Evolutionary conservation across 192 early-diverging fungal species (phyloP).

Genomic region (Coemansia sp.): DNA sequence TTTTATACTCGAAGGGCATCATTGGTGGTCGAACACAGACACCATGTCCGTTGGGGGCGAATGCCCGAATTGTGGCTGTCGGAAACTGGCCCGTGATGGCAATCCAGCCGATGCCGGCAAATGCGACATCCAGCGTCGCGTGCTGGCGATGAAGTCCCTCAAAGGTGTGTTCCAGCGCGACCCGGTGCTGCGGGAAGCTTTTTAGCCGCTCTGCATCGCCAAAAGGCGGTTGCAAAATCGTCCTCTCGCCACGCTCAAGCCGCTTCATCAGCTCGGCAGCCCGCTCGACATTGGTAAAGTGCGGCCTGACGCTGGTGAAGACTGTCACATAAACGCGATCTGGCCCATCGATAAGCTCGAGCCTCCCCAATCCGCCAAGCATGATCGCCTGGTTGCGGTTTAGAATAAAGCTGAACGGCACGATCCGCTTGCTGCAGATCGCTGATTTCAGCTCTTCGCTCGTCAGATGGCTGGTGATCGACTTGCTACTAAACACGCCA

Average conservation of each 20-base stretch:
- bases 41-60: slow-evolving; percentile 55
- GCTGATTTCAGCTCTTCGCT: slow-evolving; percentile 56
- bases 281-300: slow-evolving; percentile 57
- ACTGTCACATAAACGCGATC: slow-evolving; percentile 56
- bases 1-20: slow-evolving; percentile 63
- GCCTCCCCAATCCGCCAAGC: slow-evolving; percentile 59
- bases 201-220: slow-evolving; percentile 33
- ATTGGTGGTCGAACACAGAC: slow-evolving; percentile 58
- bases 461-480: slow-evolving; percentile 50
- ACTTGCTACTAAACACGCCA: slow-evolving; percentile 60
- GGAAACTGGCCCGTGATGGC: slow-evolving; percentile 57
- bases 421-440: slow-evolving; percentile 44
- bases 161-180: slow-evolving; percentile 49
- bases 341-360: slow-evolving; percentile 57
- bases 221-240: slow-evolving; percentile 44
- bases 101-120: slow-evolving; percentile 66
- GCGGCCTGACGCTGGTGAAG: slow-evolving; percentile 56
- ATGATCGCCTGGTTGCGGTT: slow-evolving; percentile 56
- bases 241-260: slow-evolving; percentile 36
- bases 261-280: slow-evolving; percentile 48
- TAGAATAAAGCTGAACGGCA: slow-evolving; percentile 59
- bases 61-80: slow-evolving; percentile 53
- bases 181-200: slow-evolving; percentile 32
- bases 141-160: slow-evolving; percentile 45
- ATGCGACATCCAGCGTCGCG: slow-evolving; percentile 58